Base-by-base conservation (phyloP, 2,329 filamentous ascomycete species). In the Acrocalymma vagum region DNA sequence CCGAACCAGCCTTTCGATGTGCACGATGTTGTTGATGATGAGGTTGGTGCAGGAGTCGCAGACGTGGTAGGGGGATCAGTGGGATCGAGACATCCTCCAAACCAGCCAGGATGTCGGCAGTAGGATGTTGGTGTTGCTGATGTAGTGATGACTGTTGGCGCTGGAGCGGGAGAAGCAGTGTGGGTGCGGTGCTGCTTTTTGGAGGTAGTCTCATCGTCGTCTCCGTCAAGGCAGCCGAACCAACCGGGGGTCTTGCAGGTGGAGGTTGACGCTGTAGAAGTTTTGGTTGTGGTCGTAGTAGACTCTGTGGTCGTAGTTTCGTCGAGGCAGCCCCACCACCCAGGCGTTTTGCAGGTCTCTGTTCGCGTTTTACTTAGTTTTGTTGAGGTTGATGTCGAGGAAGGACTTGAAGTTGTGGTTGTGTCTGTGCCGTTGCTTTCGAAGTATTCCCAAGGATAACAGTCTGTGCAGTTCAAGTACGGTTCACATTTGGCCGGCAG, bases 381-480 rank as follows among this genome's bases (percentile, higher is more conserved):
- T n/a, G n/a, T n/a, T n/a, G n/a, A n/a, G 3, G 83, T 87, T 28
- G 80, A 80, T 3, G 82, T 83, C 3, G 78, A 78, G 5, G 65
- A 67, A 0, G 66, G 79, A 0, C 84, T 84, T 0, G 57, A 66
- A 6, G 69, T 65, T 3, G 86, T 88, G 0, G 85, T 90, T 1
- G 78, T 80, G 50, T 92, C 87, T 2, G 88, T 94, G 20, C 88
- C 88, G 65, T 96, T 96, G 67, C 91, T 95, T 69, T 92, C 87
- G 63, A 90, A 95, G 77, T 91, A 95, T 62, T 96, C 95, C 94
- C 94, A 97, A 40, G 87, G 85, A 42, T 83, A 89, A 62, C 93
- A 97, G 67, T 99, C 94, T 26, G 88, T 84, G 65, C 94, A 97
- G 51, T 84, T 78, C 36, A 84, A 79, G 6, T 93, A 92, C 20